A percentile compares a stretch with the other conserved stretches of the same genome.
These are phyloP conservation scores for Beauveria sp. DNA, from an alignment of 2,329 filamentous ascomycete genomes.

Conservation along the genomic window DNA sequence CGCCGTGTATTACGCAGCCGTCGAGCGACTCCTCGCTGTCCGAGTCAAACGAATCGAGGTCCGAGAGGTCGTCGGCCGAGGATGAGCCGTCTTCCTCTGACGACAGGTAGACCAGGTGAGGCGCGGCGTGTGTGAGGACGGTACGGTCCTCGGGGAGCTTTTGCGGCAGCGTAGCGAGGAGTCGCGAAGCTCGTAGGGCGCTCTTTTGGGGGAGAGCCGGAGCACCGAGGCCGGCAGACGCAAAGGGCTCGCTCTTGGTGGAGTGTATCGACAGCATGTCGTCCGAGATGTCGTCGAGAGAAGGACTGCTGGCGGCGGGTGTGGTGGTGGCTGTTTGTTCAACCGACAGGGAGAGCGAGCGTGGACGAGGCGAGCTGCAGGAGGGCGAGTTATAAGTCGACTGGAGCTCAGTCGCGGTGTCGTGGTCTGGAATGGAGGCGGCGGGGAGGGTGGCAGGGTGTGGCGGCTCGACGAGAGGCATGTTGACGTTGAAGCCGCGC, in stretches of 20 bases:
- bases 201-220: constrained; percentile 46
- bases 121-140: constrained; percentile 32
- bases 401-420: not conserved
- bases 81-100: constrained; percentile 60
- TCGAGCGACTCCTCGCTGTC: constrained; percentile 26
- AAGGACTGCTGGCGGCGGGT: not conserved
- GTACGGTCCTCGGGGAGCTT: constrained; percentile 24
- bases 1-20: constrained; percentile 40
- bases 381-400: constrained; percentile 7
- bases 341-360: not conserved
- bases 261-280: constrained; percentile 22
- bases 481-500: not conserved
- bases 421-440: constrained; percentile 9
- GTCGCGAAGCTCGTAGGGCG: constrained; percentile 38
- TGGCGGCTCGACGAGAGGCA: constrained; percentile 6
- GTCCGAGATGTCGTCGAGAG: constrained; percentile 12
- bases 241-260: constrained; percentile 15
- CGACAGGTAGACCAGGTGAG: constrained; percentile 56
- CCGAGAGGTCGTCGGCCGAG: constrained; percentile 42
- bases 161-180: constrained; percentile 25
- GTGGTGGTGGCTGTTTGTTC: not conserved
- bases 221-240: constrained; percentile 15
- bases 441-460: constrained; percentile 4
- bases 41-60: constrained; percentile 31
- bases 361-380: constrained; percentile 1